These are phyloP conservation scores for Metschnikowia baotianmanensis DNA, from an alignment of 805 yeast species.

Conservation along the genomic window DNA sequence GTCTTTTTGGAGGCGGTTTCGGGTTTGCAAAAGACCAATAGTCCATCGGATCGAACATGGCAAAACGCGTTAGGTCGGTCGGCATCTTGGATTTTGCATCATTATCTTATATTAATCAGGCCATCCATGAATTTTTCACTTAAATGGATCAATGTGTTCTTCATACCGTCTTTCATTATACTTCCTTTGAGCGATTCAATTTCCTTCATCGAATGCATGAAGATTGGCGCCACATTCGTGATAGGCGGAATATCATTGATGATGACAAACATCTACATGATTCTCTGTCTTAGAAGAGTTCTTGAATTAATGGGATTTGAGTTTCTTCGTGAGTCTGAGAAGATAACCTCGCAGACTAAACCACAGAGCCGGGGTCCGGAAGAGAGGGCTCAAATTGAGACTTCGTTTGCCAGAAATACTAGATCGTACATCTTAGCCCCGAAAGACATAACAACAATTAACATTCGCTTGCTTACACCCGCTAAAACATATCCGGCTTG, in stretches of 20 bases:
- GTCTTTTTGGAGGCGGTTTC: slow-evolving; percentile 30
- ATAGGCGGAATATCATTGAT: slow-evolving; percentile 56
- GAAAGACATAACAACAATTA: slow-evolving; percentile 41
- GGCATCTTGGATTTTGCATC: slow-evolving; percentile 25
- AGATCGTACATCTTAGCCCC: slow-evolving; percentile 17
- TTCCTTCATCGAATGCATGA: slow-evolving; percentile 63
- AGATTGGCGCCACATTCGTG: slow-evolving; percentile 71
- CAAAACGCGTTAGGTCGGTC: slow-evolving; percentile 11
- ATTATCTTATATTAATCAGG: slow-evolving; percentile 42
- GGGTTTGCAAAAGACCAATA: background rate
- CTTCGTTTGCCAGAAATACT: too few species aligned
- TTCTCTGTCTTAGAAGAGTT: slow-evolving; percentile 22
- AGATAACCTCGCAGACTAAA: background rate
- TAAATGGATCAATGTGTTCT: slow-evolving; percentile 76
- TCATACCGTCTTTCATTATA: slow-evolving; percentile 73
- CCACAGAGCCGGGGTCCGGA: too few species aligned
- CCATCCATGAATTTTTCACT: slow-evolving; percentile 68
- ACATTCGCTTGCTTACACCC: slow-evolving; percentile 17
- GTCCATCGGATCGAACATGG: slow-evolving; percentile 10
- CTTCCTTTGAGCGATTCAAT: slow-evolving; percentile 68
- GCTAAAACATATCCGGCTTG: slow-evolving; percentile 1
- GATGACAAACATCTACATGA: slow-evolving; percentile 44
- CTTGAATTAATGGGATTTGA: slow-evolving; percentile 10
- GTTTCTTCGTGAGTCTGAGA: background rate
- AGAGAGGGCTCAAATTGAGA: too few species aligned